Evolutionary conservation across 805 yeast genomes (phyloP).

Genomic region (Wickerhamomyces chaumierensis): DNA sequence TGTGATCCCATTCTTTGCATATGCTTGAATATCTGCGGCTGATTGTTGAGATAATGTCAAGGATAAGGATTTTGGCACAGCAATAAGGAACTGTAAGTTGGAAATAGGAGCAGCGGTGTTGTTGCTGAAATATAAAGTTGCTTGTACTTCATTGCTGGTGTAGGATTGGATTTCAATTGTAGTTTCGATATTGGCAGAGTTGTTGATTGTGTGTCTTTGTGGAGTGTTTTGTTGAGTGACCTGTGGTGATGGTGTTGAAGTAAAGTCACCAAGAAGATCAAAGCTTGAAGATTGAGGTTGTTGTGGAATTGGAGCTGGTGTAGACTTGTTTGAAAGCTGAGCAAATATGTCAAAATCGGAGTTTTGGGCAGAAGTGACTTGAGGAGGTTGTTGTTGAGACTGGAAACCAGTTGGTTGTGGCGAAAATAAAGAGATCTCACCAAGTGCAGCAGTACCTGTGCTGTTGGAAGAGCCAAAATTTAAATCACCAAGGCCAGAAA

Average conservation of each 20-base stretch:
- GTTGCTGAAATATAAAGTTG: conserved; percentile 44
- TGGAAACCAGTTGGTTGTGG: conserved; percentile 16
- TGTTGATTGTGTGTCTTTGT: conserved; percentile 23
- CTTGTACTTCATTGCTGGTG: conserved; percentile 26
- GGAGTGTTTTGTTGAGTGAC: conserved; percentile 6
- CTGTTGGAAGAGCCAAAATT: conserved; percentile 24
- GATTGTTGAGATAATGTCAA: conserved; percentile 55
- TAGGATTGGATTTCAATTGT: conserved; percentile 31
- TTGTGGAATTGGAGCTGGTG: conserved; percentile 10
- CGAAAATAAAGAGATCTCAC: conserved; percentile 32
- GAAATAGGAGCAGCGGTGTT: conserved; percentile 30
- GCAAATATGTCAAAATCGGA: conserved; percentile 16
- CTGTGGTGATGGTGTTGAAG: conserved; percentile 7
- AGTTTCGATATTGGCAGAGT: conserved; percentile 36
- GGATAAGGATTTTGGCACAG: conserved; percentile 56
- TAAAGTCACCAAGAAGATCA: conserved; percentile 15
- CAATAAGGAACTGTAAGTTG: conserved; percentile 48
- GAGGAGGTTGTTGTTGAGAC: conserved; percentile 4
- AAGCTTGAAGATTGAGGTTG: conserved; percentile 5
- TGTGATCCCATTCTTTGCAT: conserved; percentile 34
- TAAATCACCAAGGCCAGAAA: conserved; percentile 59
- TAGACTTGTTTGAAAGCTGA: conserved; percentile 11
- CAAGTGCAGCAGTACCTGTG: conserved; percentile 36
- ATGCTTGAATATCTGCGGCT: conserved; percentile 37
- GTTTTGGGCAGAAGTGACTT: conserved; percentile 8